phyloP scores from a whole-genome alignment of 139 green algal genomes.

The Chlamydomonas asymmetrica region DNA sequence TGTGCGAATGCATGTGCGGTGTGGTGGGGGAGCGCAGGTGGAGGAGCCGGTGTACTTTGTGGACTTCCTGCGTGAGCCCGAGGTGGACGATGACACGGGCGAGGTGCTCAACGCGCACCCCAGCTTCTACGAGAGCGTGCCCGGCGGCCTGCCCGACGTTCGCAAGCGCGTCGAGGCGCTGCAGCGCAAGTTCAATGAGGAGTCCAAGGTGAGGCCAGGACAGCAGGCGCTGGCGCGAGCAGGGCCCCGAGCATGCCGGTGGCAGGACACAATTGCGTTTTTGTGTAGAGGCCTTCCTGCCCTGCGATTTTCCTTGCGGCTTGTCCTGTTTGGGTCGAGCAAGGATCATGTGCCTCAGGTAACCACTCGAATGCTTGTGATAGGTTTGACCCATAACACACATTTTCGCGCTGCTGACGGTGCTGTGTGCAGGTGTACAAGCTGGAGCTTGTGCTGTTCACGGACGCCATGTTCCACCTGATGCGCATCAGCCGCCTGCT shows the following conservation, averaged over 20 bases:
- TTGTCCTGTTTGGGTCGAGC: too few relatives aligned
- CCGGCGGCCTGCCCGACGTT: slow-evolving; percentile 72
- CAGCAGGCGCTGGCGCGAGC: too few relatives aligned
- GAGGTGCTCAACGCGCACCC: slow-evolving; percentile 66
- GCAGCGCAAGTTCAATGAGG: slow-evolving; percentile 82
- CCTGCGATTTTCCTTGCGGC: too few relatives aligned
- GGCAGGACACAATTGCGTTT: too few relatives aligned
- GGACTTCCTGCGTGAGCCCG: slow-evolving; percentile 90
- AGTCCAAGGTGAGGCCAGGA: slow-evolving; percentile 54
- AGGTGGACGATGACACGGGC: slow-evolving; percentile 78
- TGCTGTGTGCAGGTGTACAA: slow-evolving; percentile 50
- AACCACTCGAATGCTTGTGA: too few relatives aligned
- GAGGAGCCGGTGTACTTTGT: slow-evolving; percentile 90
- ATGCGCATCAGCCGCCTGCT: slow-evolving; percentile 87
- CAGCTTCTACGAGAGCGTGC: slow-evolving; percentile 82
- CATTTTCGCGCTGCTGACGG: background rate
- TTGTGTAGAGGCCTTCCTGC: too few relatives aligned
- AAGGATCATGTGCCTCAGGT: too few relatives aligned
- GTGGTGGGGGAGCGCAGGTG: too few relatives aligned
- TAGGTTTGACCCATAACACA: background rate
- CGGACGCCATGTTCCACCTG: slow-evolving; percentile 88
- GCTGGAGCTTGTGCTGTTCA: slow-evolving; percentile 94
- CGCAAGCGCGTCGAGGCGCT: slow-evolving; percentile 66
- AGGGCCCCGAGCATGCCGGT: too few relatives aligned
- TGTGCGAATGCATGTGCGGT: too few relatives aligned